Evolutionary conservation across 1,284 basidiomycete species (phyloP), one percentile per base, ranked within the genome.

Genomic region (Wolfiporia cocos): DNA sequence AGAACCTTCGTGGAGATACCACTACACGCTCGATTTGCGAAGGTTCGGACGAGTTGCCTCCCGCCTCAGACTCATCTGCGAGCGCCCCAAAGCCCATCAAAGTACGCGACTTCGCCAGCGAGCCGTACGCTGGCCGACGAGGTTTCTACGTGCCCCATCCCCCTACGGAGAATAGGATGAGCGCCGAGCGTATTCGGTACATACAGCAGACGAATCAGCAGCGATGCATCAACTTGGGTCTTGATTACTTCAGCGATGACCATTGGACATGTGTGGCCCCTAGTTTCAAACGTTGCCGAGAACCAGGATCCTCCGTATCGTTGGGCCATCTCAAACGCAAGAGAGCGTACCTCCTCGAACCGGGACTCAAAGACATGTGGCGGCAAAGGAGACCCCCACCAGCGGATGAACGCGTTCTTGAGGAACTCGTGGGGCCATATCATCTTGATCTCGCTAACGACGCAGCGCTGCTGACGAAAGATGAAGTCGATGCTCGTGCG

Each of bases 101-200:
- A 23, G 47, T 54, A 11, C 53, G 53, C 29, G 62, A 64, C 44
- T 64, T 51, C 30, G 60, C 51, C 2, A 23, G 43, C 30, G 45
- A 48, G 33, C 41, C 47, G 4, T 54, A 57, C 47, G 35, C 48
- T 15, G 53, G 56, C 11, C 49, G 46, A 3, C 47, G 44, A 17
- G 55, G 55, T 6, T 53, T 46, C 32, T 58, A 61, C 38, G 50
- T 56, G 17, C 54, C 56, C 2, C 38, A 54, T 23, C 56, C 52
- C 3, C 53, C 52, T 3, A 51, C 43, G 4, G 54, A 61, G 37
- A 48, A 41, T 18, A 34, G 50, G 21, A 39, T 49, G 28, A 30
- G 32, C 17, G 35, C 45, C 3, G 36, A 53, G 29, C 51, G 56
- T n/a, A 38, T 35, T 9, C 34, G 43, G 9, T 39, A 56, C 28